These are phyloP conservation scores for Staphylotrichum longicolle DNA, from an alignment of 495 filamentous ascomycete species.

Conservation along the genomic window DNA sequence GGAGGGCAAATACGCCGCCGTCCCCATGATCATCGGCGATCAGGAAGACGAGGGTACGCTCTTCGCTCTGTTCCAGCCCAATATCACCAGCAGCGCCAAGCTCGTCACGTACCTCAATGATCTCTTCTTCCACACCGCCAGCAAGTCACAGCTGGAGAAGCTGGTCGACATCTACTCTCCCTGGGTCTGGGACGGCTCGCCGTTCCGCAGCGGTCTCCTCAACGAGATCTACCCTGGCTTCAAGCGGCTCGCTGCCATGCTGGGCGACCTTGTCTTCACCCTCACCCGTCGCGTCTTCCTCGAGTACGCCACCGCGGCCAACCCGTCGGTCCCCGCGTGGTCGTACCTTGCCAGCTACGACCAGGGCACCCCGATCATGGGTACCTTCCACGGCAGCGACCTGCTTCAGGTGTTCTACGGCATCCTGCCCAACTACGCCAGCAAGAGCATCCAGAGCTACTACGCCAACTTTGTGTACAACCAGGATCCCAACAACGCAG, in stretches of 20 bases:
- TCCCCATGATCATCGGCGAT: conserved; percentile 59
- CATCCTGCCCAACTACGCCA: conserved; percentile 60
- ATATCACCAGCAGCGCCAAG: conserved; percentile 57
- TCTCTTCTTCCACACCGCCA: conserved; percentile 57
- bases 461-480: conserved; percentile 66
- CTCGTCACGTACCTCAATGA: conserved; percentile 58
- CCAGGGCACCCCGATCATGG: conserved; percentile 65
- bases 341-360: conserved; percentile 69
- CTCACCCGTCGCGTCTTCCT: conserved; percentile 61
- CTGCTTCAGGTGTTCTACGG: conserved; percentile 65
- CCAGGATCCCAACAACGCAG: conserved; percentile 59
- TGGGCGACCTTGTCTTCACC: conserved; percentile 68
- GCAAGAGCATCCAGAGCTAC: conserved; percentile 56
- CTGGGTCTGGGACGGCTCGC: conserved; percentile 54
- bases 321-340: conserved; percentile 61
- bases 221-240: conserved; percentile 71
- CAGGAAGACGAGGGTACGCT: conserved; percentile 62
- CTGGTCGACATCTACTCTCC: conserved; percentile 58
- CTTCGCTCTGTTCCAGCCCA: conserved; percentile 60
- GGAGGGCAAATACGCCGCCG: conserved; percentile 53
- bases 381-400: conserved; percentile 71
- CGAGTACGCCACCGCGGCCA: conserved; percentile 36
- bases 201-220: conserved; percentile 60
- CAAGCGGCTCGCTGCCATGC: conserved; percentile 73
- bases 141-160: conserved; percentile 41